Percentiles rank a stretch among this genome's conserved stretches.
phyloP scores from a whole-genome alignment of 2,329 filamentous ascomycete species.

The Penicillium frequentans region DNA sequence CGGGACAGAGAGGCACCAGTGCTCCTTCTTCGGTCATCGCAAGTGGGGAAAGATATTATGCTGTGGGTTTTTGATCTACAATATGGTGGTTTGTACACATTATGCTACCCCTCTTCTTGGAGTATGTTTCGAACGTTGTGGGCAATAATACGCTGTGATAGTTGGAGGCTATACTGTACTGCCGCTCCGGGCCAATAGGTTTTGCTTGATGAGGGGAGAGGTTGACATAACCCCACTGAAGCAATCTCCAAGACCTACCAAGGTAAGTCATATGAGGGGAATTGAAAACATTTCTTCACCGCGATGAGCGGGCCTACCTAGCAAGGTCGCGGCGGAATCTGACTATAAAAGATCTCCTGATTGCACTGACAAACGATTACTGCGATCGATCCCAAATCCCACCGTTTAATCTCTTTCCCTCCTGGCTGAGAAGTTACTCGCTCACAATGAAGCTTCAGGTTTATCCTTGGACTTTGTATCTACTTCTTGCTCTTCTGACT shows the following conservation, averaged over 20 bases:
- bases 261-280: background rate
- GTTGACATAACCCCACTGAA: background rate
- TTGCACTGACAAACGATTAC: background rate
- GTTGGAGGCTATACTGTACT: background rate
- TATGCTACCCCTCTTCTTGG: background rate
- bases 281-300: background rate
- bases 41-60: background rate
- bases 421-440: background rate
- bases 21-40: too few relatives aligned
- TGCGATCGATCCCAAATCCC: background rate
- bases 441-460: slow-evolving; percentile 15
- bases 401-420: background rate
- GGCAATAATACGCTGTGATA: background rate
- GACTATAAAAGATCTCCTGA: background rate
- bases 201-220: background rate
- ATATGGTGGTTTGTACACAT: background rate
- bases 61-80: background rate
- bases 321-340: background rate
- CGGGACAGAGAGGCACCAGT: too few relatives aligned
- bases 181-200: background rate
- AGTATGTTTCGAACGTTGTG: background rate
- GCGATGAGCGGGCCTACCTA: background rate
- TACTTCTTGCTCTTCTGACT: slow-evolving; percentile 6
- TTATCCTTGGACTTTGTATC: background rate
- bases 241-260: background rate